Evolutionary conservation across 257 asterid genomes (phyloP).

Genomic region (Nicotiana knightiana): DNA sequence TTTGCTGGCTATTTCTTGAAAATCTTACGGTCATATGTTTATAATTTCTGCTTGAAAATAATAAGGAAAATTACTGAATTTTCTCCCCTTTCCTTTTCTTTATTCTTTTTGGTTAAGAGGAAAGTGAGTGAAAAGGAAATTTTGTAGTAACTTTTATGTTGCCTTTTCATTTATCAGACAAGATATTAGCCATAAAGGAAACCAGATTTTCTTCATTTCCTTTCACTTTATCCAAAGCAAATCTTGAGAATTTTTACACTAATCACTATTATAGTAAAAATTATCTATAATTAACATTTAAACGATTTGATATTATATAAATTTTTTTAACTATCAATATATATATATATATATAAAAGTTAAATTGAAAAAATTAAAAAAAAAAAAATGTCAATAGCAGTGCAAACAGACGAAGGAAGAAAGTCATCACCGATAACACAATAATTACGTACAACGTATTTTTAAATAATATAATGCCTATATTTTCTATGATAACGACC

Average conservation of each 20-base stretch:
- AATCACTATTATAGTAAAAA: not conserved
- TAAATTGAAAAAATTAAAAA: not conserved
- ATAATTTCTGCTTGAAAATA: not conserved
- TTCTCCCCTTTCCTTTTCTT: not conserved
- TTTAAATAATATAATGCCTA: not conserved
- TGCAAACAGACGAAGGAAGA: not conserved
- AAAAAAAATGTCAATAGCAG: not conserved
- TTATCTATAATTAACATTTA: not conserved
- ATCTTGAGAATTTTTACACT: not conserved
- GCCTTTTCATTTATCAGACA: not conserved
- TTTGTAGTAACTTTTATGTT: not conserved
- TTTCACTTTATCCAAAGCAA: not conserved
- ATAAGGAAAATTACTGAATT: not conserved
- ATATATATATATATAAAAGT: not conserved
- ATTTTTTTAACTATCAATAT: not conserved
- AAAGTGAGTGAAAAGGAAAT: not conserved
- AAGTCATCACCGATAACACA: constrained; percentile 5
- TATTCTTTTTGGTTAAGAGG: not conserved
- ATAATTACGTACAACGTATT: constrained; percentile 15
- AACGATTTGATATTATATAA: not conserved
- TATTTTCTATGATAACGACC: constrained; percentile 24
- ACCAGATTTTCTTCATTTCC: not conserved
- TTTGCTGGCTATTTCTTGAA: not conserved
- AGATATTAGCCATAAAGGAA: not conserved
- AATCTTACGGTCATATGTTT: not conserved